Evolutionary conservation across 192 early-diverging fungal species (phyloP), one percentile per base, ranked within the genome.

Genomic region (Rhizoclosmatium globosum): DNA sequence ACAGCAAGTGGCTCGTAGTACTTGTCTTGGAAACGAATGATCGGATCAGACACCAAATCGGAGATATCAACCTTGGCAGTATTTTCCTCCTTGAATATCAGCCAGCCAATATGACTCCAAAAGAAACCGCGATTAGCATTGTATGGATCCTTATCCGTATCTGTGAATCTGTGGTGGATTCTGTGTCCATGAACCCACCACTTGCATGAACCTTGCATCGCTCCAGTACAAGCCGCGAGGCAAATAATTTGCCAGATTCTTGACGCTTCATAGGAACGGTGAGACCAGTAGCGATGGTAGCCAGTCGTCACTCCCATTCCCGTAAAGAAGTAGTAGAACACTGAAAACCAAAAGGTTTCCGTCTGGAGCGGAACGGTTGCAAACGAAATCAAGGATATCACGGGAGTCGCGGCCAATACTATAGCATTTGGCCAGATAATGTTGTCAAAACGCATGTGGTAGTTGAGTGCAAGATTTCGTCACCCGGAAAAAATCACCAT

Each of bases 301-400:
- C 88, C 88, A 73, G 94, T 95, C 4, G 88, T 89, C 72, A 89
- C 88, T 38, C 87, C 95, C 47, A 96, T 82, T 0, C 94, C 95
- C 11, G 94, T 95, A 50, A 91, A 73, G 64, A 90, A 91, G 77
- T 95, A 95, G 77, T 90, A 95, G 1, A 87, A 46, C 21, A 92
- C 58, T 3, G 91, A 79, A 82, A 91, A 95, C n/a, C 17, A 43
- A 4, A 68, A 43, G 11, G 66, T 68, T 19, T 43, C n/a, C 21
- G 17, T 17, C 21, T 46, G 66, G 0, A 68, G 66, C 11, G 66
- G 66, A 6, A 68, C 66, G 15, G 17, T 17, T 4, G 66, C 46
- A 19, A 68, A 47, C 23, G 44, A 19, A 21, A 47, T 31, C 38
- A 68, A 11, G 4, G 66, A 43, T 17, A 68, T 43, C 6, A 68